These are phyloP conservation scores for Babesia divergens DNA, from an alignment of 169 alveolate species.

Conservation along the genomic window DNA sequence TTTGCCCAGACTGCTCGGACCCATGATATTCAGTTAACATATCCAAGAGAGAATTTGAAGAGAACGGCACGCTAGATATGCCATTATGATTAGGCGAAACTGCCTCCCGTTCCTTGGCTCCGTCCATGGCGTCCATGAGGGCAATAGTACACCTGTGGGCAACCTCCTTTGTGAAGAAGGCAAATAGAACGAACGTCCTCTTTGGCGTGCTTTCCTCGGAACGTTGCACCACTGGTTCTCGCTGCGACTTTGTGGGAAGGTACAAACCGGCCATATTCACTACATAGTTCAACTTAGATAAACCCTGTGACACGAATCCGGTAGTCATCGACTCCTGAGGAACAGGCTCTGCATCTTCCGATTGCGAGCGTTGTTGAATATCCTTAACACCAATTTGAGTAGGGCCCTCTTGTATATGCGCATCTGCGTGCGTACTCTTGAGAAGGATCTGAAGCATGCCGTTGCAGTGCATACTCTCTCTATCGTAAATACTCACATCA, in stretches of 20 bases:
- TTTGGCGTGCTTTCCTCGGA: background rate
- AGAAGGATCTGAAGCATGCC: slow-evolving; percentile 57
- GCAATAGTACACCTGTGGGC: slow-evolving; percentile 47
- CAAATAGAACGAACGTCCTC: slow-evolving; percentile 43
- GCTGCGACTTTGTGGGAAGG: background rate
- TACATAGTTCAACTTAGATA: slow-evolving; percentile 11
- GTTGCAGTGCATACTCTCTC: slow-evolving; percentile 61
- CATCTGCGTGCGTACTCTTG: no score
- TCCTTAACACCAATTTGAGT: no score
- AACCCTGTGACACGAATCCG: slow-evolving; percentile 9
- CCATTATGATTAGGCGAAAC: slow-evolving; percentile 5
- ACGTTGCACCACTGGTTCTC: background rate
- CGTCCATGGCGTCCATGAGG: slow-evolving; percentile 53
- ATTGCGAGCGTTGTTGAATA: no score
- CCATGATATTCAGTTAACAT: background rate
- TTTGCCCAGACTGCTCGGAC: background rate
- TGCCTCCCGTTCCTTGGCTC: slow-evolving; percentile 1
- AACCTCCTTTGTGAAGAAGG: slow-evolving; percentile 52
- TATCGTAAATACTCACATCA: slow-evolving; percentile 30
- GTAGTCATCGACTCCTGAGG: background rate
- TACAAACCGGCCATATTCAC: slow-evolving; percentile 17
- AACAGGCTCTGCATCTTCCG: background rate
- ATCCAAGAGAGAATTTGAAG: slow-evolving; percentile 41
- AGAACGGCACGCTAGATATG: slow-evolving; percentile 44
- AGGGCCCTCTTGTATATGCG: no score